Evolutionary conservation across 2,329 filamentous ascomycete species (phyloP), one percentile per base, ranked within the genome.

Genomic region (Aspergillus novofumigatus): DNA sequence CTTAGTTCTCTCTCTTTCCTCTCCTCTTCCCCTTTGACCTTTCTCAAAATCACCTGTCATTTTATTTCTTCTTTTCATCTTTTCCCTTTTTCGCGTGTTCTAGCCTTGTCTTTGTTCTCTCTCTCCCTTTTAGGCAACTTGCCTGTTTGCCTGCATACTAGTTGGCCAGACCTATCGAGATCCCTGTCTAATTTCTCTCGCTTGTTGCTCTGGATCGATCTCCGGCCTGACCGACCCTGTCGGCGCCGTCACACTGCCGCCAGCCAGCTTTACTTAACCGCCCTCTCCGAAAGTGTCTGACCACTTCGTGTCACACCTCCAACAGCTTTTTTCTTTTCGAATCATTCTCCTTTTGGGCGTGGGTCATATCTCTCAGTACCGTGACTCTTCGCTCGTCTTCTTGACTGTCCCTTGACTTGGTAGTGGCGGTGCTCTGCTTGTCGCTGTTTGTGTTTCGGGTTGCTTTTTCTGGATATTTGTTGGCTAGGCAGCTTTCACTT

Each of bases 101-200:
- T 23, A 48, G 50, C 49, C 35, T 41, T 47, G 53, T 53, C 41
- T 79, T 80, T 75, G 57, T 60, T 59, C 53, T 53, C 54, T 44
- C 52, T 59, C 53, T 57, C 44, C 56, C 49, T 54, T 62, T 65
- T 63, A 57, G 62, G 57, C 60, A 62, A 60, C 63, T 61, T 65
- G 59, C 64, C 57, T 64, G 55, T 59, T 61, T 64, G 56, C 49
- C 49, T 62, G 53, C 55, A 42, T 58, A 56, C 59, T 65, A 62
- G 58, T 55, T 53, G 55, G 51, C 56, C 54, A 59, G 57, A 49
- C 54, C 55, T 56, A 47, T 55, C 45, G 45, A 57, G 26, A 58
- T 57, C 61, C 62, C 57, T 53, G 59, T 62, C 60, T 60, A 62
- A 58, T 64, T 64, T 60, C 62, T 55, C 59, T 65, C 61, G 57